These are phyloP conservation scores for Nitzschia sp. DNA, from an alignment of 108 stramenopile species.

Conservation along the genomic window DNA sequence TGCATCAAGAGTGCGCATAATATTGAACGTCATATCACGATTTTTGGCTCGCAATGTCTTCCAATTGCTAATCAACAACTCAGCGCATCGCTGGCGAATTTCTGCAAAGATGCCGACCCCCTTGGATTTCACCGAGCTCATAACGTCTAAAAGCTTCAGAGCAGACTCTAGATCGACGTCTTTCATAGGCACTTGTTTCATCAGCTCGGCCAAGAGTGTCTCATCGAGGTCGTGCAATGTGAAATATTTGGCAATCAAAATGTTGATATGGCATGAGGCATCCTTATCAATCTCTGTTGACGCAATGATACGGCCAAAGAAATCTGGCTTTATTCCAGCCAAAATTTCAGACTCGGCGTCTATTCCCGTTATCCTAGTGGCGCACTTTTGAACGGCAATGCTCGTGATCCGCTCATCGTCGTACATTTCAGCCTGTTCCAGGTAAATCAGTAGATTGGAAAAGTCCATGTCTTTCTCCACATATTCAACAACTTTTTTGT, in stretches of 20 bases:
- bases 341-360: conserved; percentile 19
- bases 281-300: conserved; percentile 22
- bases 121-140: conserved; percentile 15
- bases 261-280: conserved; percentile 19
- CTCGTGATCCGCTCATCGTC: conserved; percentile 27
- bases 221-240: conserved; percentile 27
- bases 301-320: conserved; percentile 33
- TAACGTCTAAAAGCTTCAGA: conserved; percentile 24
- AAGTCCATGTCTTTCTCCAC: conserved; percentile 39
- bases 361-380: conserved; percentile 13
- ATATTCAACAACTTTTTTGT: conserved; percentile 41
- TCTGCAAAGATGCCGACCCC: conserved; percentile 8
- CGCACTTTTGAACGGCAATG: conserved; percentile 17
- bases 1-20: conserved; percentile 19
- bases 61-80: conserved; percentile 34
- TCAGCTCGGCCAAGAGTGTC: conserved; percentile 16
- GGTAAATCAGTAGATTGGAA: conserved; percentile 31
- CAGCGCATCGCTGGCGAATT: conserved; percentile 28
- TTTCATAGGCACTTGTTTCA: conserved; percentile 9
- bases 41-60: conserved; percentile 17
- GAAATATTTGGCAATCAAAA: conserved; percentile 29
- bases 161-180: conserved; percentile 25
- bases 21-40: conserved; percentile 13
- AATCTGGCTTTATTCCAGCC: conserved; percentile 19
- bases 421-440: conserved; percentile 22